Evolutionary conservation across 257 asterid genomes (phyloP), one percentile per base, ranked within the genome.

Genomic region (Plantago elongata): DNA sequence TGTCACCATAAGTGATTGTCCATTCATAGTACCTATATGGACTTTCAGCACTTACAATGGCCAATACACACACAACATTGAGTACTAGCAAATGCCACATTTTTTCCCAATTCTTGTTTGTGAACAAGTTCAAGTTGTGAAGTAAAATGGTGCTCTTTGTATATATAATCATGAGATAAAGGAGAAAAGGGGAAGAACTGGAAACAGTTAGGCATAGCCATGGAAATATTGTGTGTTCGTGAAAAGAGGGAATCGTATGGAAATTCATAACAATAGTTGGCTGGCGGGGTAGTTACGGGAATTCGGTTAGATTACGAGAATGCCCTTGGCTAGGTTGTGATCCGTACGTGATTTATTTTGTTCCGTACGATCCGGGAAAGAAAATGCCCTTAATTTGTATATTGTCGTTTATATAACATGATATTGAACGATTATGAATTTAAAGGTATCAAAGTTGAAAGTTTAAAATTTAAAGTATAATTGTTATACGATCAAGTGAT

Each of bases 21-120:
- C 94, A 88, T 46, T 70, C 69, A 62, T 75, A 81, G 63, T 62
- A 83, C 66, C 83, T 74, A 70, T 88, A 85, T 38, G 96, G 96
- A 68, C 78, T 72, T 2, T 81, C 96, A 3, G 75, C 91, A 7
- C 64, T 46, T 16, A 48, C 78, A 57, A 29, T 18, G 11, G 67
- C 66, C 13, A 52, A 42, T 27, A 66, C 13, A 45, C 60, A 61
- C 4, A 72, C 40, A 65, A 79, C 37, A 30, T 54, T 5, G 17
- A 47, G 51, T 2, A 47, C 51, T 1, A 54, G 11, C 9, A 52
- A 37, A 49, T 29, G 44, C 74, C 74, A 63, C 84, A 77, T 75
- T 45, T 17, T 17, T 66, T 17, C 1, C 13, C 1, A 12, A 30
- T 58, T 63, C 50, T 29, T 57, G 3, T 37, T 43, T 44, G 47